phyloP scores from a whole-genome alignment of 2,329 filamentous ascomycete genomes.

The Penicillium brasilianum region DNA sequence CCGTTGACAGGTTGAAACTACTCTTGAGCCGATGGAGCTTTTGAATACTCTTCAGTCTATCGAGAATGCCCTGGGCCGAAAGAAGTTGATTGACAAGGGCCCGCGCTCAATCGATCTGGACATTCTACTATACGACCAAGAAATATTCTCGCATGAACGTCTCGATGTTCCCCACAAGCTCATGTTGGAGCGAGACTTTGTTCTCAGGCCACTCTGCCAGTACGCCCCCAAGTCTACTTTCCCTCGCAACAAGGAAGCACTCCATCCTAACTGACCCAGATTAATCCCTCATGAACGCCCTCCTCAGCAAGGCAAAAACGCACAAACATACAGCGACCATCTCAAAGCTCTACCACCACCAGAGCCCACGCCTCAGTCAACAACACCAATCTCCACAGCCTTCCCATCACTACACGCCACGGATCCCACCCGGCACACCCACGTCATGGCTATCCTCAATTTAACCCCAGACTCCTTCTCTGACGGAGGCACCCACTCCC shows the following conservation, averaged over 20 bases:
- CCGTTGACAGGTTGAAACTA: constrained; percentile 73
- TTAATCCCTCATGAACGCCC: constrained; percentile 48
- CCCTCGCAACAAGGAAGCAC: not conserved
- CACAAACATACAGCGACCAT: constrained; percentile 42
- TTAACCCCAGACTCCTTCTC: constrained; percentile 97
- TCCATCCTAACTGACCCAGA: constrained; percentile 31
- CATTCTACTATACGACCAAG: constrained; percentile 79
- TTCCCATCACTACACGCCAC: constrained; percentile 64
- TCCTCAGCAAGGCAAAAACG: constrained; percentile 35
- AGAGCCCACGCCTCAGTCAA: constrained; percentile 44
- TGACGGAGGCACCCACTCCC: constrained; percentile 73
- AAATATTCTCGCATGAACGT: constrained; percentile 68
- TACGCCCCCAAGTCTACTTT: constrained; percentile 25
- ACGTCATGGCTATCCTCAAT: constrained; percentile 93
- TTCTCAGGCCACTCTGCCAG: constrained; percentile 78
- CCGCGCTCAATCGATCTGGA: constrained; percentile 95
- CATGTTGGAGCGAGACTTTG: constrained; percentile 91
- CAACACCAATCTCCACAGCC: constrained; percentile 43
- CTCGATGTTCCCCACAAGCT: constrained; percentile 83
- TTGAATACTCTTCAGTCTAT: constrained; percentile 83
- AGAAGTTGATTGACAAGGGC: constrained; percentile 88
- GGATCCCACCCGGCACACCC: constrained; percentile 64
- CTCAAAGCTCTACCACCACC: constrained; percentile 42
- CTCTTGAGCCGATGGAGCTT: constrained; percentile 73
- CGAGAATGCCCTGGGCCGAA: constrained; percentile 77